phyloP scores from a whole-genome alignment of 2,329 filamentous ascomycete genomes.

The Diaporthe velutina region DNA sequence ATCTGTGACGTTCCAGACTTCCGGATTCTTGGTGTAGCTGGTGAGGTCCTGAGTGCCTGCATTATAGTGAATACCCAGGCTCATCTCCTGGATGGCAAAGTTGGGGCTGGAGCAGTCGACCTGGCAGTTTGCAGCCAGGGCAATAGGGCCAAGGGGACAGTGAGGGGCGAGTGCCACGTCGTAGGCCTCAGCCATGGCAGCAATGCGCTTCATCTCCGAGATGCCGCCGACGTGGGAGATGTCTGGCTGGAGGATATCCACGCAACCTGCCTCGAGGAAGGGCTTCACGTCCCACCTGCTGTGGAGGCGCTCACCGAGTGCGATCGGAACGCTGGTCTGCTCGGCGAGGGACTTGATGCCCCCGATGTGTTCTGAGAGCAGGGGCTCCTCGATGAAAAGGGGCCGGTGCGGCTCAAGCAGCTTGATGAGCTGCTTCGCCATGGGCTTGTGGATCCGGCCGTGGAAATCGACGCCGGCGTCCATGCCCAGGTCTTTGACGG shows the following conservation, averaged over 20 bases:
- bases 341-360: constrained; percentile 70
- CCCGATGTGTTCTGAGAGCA: constrained; percentile 71
- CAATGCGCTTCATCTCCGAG: constrained; percentile 72
- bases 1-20: constrained; percentile 69
- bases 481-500: constrained; percentile 73
- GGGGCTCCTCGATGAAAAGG: constrained; percentile 75
- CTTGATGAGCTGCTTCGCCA: constrained; percentile 77
- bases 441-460: constrained; percentile 76
- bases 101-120: constrained; percentile 67
- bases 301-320: constrained; percentile 74
- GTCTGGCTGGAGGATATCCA: constrained; percentile 75
- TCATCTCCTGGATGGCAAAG: constrained; percentile 78
- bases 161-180: constrained; percentile 75
- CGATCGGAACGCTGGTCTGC: constrained; percentile 70
- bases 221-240: constrained; percentile 75
- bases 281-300: constrained; percentile 75
- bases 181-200: constrained; percentile 73
- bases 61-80: constrained; percentile 78
- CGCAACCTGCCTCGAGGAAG: constrained; percentile 70
- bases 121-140: constrained; percentile 73
- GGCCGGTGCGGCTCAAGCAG: constrained; percentile 72
- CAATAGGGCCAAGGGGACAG: constrained; percentile 74
- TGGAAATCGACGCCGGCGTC: constrained; percentile 78
- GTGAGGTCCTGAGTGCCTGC: constrained; percentile 68
- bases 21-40: constrained; percentile 69